Evolutionary conservation across 2,329 filamentous ascomycete species (phyloP), one percentile per base, ranked within the genome.

Genomic region (Diaporthe sp.): DNA sequence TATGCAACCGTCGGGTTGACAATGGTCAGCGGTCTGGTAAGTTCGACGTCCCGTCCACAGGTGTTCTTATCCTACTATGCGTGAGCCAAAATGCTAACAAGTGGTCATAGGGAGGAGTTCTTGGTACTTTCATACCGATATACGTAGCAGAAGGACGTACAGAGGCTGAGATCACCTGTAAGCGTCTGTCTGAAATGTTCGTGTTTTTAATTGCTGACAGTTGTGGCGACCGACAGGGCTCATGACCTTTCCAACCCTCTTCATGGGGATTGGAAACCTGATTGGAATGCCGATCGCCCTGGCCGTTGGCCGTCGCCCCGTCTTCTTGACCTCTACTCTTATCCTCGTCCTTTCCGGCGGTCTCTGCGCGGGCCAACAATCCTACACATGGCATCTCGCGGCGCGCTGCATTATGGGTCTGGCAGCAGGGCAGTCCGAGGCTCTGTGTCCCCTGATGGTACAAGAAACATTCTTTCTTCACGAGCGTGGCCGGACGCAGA

Each of bases 361-460:
- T 6, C 62, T 68, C 31, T 68, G 62, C 4, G 62, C 62, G 5
- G 62, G 62, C 8, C 62, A 68, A 12, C 15, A 34, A 19, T 53
- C 62, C 22, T 68, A 53, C 62, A 34, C 31, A 53, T 51, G 44
- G 62, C 62, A 68, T 68, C 62, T 68, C 8, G 46, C 44, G 22
- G 44, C 62, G 12, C 62, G 44, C 15, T 68, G 44, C 15, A 53
- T 53, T 2, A 68, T 68, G 62, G 62, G 62, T 1, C 46, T 53
- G 1, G 44, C 62, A 17, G 62, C 62, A 5, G 85, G 84, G 46
- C 82, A 83, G 1, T 84, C 82, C 1, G 84, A 86, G 75, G 85
- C 81, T 8, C 81, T 86, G 3, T 81, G 86, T 12, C 84, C 84
- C 73, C 77, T 81, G 34, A 77, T 77, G 73, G 70, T 77, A 3